Evolutionary conservation across 805 yeast genomes (phyloP).

Genomic region (Jamesozyma gamospora): DNA sequence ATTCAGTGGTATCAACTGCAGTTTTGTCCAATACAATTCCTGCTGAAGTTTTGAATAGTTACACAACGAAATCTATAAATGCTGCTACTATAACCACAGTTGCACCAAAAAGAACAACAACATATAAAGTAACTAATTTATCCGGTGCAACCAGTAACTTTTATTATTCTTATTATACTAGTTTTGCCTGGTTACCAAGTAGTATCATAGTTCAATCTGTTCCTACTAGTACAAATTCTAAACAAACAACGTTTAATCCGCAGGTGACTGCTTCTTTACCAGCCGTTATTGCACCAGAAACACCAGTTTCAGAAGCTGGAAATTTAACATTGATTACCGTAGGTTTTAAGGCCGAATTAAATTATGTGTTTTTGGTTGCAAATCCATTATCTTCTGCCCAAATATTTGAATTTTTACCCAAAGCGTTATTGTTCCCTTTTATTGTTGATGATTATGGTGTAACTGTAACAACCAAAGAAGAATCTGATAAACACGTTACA

Average conservation of each 20-base stretch:
- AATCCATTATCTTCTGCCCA: conserved; percentile 82
- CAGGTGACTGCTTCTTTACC: conserved; percentile 33
- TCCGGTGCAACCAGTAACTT: too few species aligned
- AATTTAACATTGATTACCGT: conserved; percentile 23
- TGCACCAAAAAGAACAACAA: too few species aligned
- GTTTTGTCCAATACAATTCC: too few species aligned
- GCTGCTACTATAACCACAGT: too few species aligned
- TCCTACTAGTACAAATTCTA: not conserved
- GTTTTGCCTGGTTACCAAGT: conserved; percentile 1
- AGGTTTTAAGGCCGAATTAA: conserved; percentile 59
- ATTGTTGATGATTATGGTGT: not conserved
- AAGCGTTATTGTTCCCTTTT: conserved; percentile 48
- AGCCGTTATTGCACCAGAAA: conserved; percentile 31
- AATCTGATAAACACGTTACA: too few species aligned
- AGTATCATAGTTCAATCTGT: not conserved
- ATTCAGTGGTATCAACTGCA: too few species aligned
- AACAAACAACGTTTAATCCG: conserved; percentile 1
- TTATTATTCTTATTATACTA: not conserved
- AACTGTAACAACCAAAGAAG: too few species aligned
- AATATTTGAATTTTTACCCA: conserved; percentile 60
- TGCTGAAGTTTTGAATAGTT: too few species aligned
- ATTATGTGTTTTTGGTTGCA: conserved; percentile 77
- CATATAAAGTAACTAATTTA: too few species aligned
- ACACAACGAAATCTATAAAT: too few species aligned
- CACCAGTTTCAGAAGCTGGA: conserved; percentile 28